phyloP scores from a whole-genome alignment of 352 stramenopile species.

The Globisporangium paddicum region DNA sequence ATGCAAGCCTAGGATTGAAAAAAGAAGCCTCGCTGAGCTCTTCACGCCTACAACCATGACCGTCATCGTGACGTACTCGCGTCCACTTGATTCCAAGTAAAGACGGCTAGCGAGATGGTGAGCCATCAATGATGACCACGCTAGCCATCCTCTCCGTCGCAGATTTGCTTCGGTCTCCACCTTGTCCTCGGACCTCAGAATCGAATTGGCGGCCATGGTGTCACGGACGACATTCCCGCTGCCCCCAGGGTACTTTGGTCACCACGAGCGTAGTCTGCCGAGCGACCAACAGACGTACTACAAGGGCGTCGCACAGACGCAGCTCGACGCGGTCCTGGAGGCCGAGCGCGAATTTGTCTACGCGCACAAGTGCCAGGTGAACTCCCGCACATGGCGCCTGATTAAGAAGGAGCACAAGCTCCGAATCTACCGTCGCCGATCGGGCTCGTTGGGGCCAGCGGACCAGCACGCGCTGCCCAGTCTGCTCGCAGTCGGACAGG shows the following conservation, averaged over 20 bases:
- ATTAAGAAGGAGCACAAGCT: conserved; percentile 27
- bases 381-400: conserved; percentile 38
- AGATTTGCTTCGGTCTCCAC: too few relatives aligned
- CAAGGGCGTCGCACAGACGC: conserved; percentile 18
- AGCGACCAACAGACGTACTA: conserved; percentile 34
- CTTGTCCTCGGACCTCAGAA: not conserved
- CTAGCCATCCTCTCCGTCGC: too few relatives aligned
- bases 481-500: conserved; percentile 30
- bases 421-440: conserved; percentile 30
- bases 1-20: too few relatives aligned
- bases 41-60: too few relatives aligned
- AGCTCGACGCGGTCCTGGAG: conserved; percentile 18
- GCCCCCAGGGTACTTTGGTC: conserved; percentile 19
- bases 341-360: conserved; percentile 23
- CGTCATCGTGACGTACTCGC: too few relatives aligned
- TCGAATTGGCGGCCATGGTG: not conserved
- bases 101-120: too few relatives aligned
- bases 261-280: conserved; percentile 9
- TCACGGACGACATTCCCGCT: conserved; percentile 15
- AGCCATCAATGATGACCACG: too few relatives aligned
- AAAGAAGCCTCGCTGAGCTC: too few relatives aligned
- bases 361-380: conserved; percentile 21
- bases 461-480: conserved; percentile 1
- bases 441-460: not conserved
- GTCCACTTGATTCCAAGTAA: too few relatives aligned